Base-by-base conservation (phyloP, 2,329 filamentous ascomycete genomes). In the Pleomassaria siparia region DNA sequence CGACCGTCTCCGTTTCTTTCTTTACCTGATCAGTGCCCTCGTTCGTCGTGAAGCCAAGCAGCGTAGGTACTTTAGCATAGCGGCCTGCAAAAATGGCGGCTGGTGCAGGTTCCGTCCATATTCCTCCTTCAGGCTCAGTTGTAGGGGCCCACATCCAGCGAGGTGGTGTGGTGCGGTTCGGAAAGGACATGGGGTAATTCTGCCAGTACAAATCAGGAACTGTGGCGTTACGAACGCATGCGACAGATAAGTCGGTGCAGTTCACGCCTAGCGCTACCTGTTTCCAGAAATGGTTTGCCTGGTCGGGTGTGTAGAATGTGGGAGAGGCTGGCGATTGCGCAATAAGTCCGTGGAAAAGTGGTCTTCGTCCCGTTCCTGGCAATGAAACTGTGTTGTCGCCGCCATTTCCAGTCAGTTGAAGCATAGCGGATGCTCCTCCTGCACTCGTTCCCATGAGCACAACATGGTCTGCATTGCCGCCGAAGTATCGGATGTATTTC, bases 401-500 rank as follows among this genome's bases (percentile, higher is more conserved):
- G 10, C 57, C 60, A 36, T 67, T 67, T 9, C 58, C 64, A 2
- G 62, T 61, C 11, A 67, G 37, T 25, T 67, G 64, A 2, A 66
- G 53, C 42, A 67, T 48, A 2, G 61, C 63, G 4, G 63, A 66
- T 11, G 64, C 59, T 4, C 59, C 64, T 29, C 66, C 66, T 20
- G 66, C 66, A 41, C 62, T 66, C 4, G 63, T 66, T 1, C 74
- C 74, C 39, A 75, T 74, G 4, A 76, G 66, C n/a, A 76, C 72
- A 2, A 77, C 70, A 43, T 73, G 74, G 28, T 75, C 63, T 3
- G 74, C 72, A 50, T 76, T 69, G 20, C 74, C 74, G 2, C 74
- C 74, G 45, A 76, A 76, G 26, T 71, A 74, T 49, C 55, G 58
- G 47, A 74, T 72, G 49, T 74, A 73, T 39, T 71, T 69, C 50